A percentile compares a stretch with the other conserved stretches of the same genome.
Conservation (phyloP, 345 rosid genomes). For the Citrus inodora region DNA sequence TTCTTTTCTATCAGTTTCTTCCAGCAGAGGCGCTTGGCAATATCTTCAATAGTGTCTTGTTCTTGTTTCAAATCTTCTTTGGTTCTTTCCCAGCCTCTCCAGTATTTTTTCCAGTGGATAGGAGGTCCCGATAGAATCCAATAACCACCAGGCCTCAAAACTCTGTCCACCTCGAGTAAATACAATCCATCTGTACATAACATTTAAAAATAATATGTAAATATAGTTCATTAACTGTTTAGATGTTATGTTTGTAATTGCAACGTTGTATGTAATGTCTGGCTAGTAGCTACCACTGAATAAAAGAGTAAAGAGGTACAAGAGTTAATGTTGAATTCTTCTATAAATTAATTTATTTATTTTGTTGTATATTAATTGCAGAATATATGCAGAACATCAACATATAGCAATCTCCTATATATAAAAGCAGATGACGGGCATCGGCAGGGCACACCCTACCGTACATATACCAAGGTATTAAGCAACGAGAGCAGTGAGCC, state of each 20-base stretch:
- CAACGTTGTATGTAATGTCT: too few relatives aligned
- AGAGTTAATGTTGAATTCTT: too few relatives aligned
- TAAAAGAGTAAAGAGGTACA: too few relatives aligned
- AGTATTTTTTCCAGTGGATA: conserved; percentile 77
- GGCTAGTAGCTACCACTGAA: too few relatives aligned
- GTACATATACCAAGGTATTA: conserved; percentile 73
- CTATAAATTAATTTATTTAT: too few relatives aligned
- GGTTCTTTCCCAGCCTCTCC: conserved; percentile 96
- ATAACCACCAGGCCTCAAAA: conserved; percentile 94
- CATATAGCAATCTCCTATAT: too few relatives aligned
- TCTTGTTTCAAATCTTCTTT: conserved; percentile 74
- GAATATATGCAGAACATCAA: too few relatives aligned
- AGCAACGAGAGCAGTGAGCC: conserved; percentile 98
- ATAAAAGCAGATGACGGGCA: too few relatives aligned
- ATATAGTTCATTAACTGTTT: too few relatives aligned
- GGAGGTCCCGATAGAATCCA: conserved; percentile 99
- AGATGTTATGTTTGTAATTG: too few relatives aligned
- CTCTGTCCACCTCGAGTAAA: conserved; percentile 81
- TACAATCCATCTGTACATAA: conserved; percentile 67
- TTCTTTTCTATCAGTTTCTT: conserved; percentile 74
- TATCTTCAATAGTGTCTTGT: conserved; percentile 76
- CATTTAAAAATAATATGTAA: neutral
- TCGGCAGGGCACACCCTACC: conserved; percentile 36
- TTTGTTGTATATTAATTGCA: too few relatives aligned
- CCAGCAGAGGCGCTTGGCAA: conserved; percentile 86